Conservation (phyloP, 2,329 filamentous ascomycete species). For the Alternaria triticina region DNA sequence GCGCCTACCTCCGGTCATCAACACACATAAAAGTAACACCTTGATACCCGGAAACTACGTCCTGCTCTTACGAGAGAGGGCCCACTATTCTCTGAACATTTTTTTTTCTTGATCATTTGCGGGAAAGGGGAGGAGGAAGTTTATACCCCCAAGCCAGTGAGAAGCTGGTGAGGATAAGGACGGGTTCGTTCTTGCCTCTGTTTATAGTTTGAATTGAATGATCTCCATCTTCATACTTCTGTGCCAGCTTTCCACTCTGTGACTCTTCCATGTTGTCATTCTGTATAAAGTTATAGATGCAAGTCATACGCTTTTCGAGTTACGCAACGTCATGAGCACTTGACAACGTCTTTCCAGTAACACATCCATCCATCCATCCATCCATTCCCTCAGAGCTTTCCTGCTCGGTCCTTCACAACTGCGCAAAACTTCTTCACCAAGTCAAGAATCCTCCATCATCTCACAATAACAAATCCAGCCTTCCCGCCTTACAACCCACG, state of each 20-base stretch:
- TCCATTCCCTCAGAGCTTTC: background rate
- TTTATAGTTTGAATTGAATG: background rate
- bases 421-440: too few relatives aligned
- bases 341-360: background rate
- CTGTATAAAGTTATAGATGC: background rate
- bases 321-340: background rate
- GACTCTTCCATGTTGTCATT: background rate
- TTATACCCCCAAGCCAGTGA: background rate
- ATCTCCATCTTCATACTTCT: background rate
- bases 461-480: background rate
- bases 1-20: slow-evolving; percentile 21
- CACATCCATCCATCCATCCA: background rate
- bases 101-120: background rate
- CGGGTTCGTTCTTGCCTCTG: background rate
- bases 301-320: background rate
- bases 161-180: background rate
- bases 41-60: slow-evolving; percentile 15
- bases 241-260: background rate
- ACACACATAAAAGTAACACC: slow-evolving; percentile 1
- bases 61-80: slow-evolving; percentile 18
- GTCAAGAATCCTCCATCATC: background rate
- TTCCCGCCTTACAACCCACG: background rate
- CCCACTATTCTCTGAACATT: slow-evolving; percentile 3
- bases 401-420: background rate
- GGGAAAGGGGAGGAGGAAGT: background rate